phyloP scores from a whole-genome alignment of 2,329 filamentous ascomycete species.

The Talaromyces funiculosus region DNA sequence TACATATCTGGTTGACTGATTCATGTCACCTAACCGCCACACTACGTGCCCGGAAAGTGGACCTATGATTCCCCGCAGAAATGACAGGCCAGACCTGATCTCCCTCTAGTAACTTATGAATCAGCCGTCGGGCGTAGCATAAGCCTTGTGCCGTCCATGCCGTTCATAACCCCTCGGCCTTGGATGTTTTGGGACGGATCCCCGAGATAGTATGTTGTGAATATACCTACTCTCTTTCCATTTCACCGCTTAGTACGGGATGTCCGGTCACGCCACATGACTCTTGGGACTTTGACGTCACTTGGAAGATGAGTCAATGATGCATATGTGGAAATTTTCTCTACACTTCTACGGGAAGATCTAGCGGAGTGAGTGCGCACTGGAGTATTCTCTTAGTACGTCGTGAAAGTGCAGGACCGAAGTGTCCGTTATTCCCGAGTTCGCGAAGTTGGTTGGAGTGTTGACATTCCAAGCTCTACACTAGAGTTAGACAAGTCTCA shows the following conservation, averaged over 20 bases:
- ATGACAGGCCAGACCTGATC: not conserved
- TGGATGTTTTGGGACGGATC: not conserved
- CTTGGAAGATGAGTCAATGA: not conserved
- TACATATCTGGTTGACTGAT: not conserved
- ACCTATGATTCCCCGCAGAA: not conserved
- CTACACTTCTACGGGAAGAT: too few species aligned
- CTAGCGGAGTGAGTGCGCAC: not conserved
- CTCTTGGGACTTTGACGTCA: not conserved
- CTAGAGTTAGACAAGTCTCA: not conserved
- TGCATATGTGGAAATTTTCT: not conserved
- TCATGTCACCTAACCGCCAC: not conserved
- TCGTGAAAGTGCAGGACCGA: not conserved
- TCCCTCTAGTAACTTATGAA: not conserved
- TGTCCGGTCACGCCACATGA: not conserved
- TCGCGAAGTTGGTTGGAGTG: not conserved
- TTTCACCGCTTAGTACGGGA: not conserved
- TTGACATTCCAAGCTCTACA: not conserved
- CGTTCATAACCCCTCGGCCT: too few species aligned
- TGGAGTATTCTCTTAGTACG: not conserved
- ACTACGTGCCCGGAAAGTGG: conserved; percentile 1
- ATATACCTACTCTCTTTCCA: not conserved
- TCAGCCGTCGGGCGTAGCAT: too few species aligned
- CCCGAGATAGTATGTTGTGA: not conserved
- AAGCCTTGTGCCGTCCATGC: not conserved
- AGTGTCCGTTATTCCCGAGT: not conserved